Percentiles rank a stretch among this genome's conserved stretches.
These are phyloP conservation scores for Populus hybrid DNA, from an alignment of 441 rosid species.

Conservation along the genomic window DNA sequence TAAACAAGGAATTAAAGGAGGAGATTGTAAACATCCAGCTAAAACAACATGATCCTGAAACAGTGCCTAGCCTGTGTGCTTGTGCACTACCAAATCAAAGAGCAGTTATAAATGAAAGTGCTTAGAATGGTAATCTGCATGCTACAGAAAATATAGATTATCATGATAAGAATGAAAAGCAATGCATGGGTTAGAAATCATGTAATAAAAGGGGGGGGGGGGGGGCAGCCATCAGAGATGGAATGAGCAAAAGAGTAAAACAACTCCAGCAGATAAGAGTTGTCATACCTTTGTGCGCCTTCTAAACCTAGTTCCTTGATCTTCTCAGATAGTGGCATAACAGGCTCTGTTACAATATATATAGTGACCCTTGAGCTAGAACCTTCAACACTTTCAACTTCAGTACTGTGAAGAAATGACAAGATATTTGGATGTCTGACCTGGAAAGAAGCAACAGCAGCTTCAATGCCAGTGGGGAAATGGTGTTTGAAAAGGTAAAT, in stretches of 20 bases:
- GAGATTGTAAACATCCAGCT: background rate
- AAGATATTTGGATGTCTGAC: conserved; percentile 97
- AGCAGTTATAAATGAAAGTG: background rate
- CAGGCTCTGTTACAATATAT: conserved; percentile 97
- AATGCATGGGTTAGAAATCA: background rate
- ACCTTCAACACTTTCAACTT: conserved; percentile 76
- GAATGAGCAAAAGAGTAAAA: background rate
- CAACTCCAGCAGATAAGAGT: background rate
- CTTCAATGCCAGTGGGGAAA: background rate
- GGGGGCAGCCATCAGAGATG: background rate
- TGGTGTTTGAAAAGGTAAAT: background rate
- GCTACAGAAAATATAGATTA: background rate
- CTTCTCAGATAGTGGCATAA: conserved; percentile 88
- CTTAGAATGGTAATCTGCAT: background rate
- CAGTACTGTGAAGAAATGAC: conserved; percentile 92
- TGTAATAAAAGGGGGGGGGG: background rate
- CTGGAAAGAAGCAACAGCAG: conserved; percentile 37
- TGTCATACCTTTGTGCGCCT: conserved; percentile 80
- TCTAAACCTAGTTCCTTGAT: conserved; percentile 88
- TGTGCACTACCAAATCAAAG: background rate
- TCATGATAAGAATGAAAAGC: background rate
- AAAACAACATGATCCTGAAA: background rate
- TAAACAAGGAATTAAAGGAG: background rate
- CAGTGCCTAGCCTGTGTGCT: no score
- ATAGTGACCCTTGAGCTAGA: conserved; percentile 66